phyloP scores from a whole-genome alignment of 345 rosid species.

The Angophora floribunda region DNA sequence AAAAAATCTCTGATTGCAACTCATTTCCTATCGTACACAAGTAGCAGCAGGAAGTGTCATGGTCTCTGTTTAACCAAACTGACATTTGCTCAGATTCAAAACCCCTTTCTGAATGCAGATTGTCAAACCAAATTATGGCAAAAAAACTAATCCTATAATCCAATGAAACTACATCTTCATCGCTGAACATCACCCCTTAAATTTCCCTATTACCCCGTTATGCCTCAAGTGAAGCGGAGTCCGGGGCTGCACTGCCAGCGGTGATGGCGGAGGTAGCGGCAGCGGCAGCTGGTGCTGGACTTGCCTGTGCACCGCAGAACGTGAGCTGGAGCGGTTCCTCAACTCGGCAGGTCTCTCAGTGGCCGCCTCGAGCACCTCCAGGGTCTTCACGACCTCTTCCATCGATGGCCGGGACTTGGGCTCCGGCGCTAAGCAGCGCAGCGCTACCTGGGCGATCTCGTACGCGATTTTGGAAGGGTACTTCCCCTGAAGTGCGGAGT shows the following conservation, averaged over 20 bases:
- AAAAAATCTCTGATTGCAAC: background rate
- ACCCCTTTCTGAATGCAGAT: background rate
- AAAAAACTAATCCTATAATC: background rate
- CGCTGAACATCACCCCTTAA: background rate
- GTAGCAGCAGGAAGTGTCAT: background rate
- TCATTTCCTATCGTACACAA: background rate
- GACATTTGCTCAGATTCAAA: background rate
- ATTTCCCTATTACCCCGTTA: background rate
- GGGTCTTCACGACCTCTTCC: conserved; percentile 60
- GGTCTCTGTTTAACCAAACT: background rate
- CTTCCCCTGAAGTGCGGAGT: conserved; percentile 55
- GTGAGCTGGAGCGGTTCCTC: conserved; percentile 19
- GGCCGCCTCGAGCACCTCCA: conserved; percentile 39
- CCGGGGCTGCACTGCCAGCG: background rate
- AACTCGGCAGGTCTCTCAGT: conserved; percentile 42
- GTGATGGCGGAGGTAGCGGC: background rate
- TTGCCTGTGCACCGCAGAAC: background rate
- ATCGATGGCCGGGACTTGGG: conserved; percentile 75
- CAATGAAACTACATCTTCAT: background rate
- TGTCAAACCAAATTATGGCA: background rate
- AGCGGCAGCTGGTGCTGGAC: conserved; percentile 10
- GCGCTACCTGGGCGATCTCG: conserved; percentile 58
- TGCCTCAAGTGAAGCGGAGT: conserved; percentile 39
- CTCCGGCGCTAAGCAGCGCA: conserved; percentile 52
- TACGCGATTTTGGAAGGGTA: conserved; percentile 54